Percentiles rank a stretch among this genome's conserved stretches.
These are phyloP conservation scores for Leishmania arabica DNA, from an alignment of 208 protist species.

Conservation along the genomic window DNA sequence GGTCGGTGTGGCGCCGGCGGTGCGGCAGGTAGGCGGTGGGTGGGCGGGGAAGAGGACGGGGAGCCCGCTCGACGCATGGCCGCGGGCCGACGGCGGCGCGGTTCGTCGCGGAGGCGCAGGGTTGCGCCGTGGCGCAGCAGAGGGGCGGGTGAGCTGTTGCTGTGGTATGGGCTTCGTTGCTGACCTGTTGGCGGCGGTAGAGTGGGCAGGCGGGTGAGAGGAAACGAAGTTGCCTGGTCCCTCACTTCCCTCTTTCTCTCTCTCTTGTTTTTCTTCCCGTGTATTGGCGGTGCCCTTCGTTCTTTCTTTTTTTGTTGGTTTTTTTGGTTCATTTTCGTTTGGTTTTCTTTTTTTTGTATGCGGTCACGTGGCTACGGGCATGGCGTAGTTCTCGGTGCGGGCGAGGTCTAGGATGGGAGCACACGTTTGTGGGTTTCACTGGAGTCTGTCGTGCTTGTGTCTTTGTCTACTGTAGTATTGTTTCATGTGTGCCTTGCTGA, in stretches of 20 bases:
- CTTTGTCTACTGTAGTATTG: background rate
- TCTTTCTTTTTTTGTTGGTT: background rate
- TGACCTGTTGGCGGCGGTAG: no score
- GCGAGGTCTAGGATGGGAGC: no score
- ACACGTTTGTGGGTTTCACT: background rate
- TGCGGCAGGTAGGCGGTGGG: background rate
- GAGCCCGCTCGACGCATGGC: background rate
- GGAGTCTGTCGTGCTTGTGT: background rate
- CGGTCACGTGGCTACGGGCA: no score
- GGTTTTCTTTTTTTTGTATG: background rate
- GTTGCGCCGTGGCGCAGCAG: no score
- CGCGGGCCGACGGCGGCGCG: no score
- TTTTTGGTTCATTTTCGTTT: background rate
- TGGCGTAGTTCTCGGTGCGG: no score
- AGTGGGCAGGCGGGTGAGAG: no score
- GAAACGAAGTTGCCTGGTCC: background rate
- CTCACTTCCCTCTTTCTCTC: background rate
- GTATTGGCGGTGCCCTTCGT: background rate
- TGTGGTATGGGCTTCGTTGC: no score
- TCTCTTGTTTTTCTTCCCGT: background rate
- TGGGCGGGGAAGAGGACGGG: background rate
- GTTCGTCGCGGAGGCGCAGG: no score
- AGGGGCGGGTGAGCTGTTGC: no score
- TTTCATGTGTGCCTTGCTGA: background rate
- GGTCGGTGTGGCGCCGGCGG: background rate